These are phyloP conservation scores for Metschnikowia kofuensis DNA, from an alignment of 805 yeast genomes.

Conservation along the genomic window DNA sequence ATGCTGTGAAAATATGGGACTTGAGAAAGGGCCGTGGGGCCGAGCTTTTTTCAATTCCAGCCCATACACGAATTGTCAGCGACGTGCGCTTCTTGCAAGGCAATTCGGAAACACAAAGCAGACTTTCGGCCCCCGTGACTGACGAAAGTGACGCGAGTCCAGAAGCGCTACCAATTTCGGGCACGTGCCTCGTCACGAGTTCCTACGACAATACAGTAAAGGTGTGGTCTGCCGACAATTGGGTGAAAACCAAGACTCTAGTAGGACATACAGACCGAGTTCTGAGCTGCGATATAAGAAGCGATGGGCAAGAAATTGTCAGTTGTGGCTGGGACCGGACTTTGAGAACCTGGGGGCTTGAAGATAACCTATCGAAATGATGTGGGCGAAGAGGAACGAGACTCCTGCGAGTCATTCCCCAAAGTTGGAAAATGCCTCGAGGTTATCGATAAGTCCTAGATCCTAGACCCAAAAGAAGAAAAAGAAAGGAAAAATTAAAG, in stretches of 20 bases:
- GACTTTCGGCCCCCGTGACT: constrained; percentile 21
- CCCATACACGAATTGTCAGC: constrained; percentile 72
- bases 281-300: constrained; percentile 61
- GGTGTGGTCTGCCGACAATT: constrained; percentile 63
- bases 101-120: constrained; percentile 1
- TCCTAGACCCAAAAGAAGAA: too few relatives aligned
- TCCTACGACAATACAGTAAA: constrained; percentile 72
- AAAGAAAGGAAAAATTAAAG: too few relatives aligned
- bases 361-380: background rate
- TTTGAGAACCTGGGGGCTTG: constrained; percentile 56
- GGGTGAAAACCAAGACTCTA: constrained; percentile 56
- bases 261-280: constrained; percentile 63
- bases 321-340: constrained; percentile 86
- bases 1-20: constrained; percentile 83
- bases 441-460: too few relatives aligned
- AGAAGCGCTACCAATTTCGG: constrained; percentile 30
- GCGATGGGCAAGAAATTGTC: constrained; percentile 42
- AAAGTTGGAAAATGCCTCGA: too few relatives aligned
- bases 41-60: constrained; percentile 55
- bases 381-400: background rate
- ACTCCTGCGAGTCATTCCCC: background rate
- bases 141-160: constrained; percentile 32
- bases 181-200: constrained; percentile 53
- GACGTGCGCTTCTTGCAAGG: constrained; percentile 52
- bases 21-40: constrained; percentile 45